phyloP scores from a whole-genome alignment of 1,284 basidiomycete genomes.

The Irpex rosettiformis region DNA sequence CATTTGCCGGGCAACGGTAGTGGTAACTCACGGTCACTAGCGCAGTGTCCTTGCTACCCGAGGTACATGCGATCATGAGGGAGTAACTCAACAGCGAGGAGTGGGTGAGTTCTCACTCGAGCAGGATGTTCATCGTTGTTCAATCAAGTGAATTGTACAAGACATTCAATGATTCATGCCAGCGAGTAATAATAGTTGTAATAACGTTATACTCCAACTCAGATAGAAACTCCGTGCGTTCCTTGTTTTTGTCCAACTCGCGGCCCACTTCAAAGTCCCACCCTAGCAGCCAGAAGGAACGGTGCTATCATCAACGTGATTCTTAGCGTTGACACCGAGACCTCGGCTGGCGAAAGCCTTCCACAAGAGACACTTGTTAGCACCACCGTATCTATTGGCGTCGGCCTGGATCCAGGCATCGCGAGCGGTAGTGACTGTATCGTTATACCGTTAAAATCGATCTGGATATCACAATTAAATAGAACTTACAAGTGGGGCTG shows the following conservation, averaged over 20 bases:
- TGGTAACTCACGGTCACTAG: no score
- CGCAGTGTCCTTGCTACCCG: no score
- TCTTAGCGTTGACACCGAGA: conserved; percentile 45
- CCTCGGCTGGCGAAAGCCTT: conserved; percentile 50
- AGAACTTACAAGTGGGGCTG: conserved; percentile 42
- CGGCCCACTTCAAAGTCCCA: background rate
- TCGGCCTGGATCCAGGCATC: conserved; percentile 57
- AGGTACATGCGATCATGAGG: no score
- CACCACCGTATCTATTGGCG: conserved; percentile 42
- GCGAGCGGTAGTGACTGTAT: conserved; percentile 34
- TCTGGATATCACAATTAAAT: background rate
- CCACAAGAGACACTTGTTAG: conserved; percentile 45
- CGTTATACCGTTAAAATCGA: conserved; percentile 1
- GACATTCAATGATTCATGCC: no score
- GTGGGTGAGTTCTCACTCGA: no score
- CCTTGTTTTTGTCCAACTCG: background rate
- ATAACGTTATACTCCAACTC: background rate
- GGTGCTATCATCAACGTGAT: conserved; percentile 32
- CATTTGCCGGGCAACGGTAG: no score
- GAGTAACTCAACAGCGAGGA: no score
- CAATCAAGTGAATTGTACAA: no score
- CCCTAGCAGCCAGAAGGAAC: conserved; percentile 38
- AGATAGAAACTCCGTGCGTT: no score
- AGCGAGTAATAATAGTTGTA: background rate
- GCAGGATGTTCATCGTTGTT: no score